Evolutionary conservation across 192 early-diverging fungal species (phyloP).

Genomic region (Chytriomyces confervae): DNA sequence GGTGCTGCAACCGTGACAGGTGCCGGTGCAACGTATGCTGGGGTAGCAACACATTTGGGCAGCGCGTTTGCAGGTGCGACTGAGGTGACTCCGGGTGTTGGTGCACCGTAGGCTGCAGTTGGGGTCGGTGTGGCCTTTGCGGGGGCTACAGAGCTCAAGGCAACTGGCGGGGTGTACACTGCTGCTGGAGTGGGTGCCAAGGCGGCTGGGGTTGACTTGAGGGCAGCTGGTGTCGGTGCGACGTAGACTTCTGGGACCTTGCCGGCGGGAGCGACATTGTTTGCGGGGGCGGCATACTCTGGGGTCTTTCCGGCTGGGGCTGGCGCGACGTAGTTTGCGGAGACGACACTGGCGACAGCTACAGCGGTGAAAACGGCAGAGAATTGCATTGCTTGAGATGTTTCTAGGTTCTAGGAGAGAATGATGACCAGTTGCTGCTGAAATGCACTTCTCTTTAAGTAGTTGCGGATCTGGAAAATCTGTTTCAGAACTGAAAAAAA

Average conservation of each 20-base stretch:
- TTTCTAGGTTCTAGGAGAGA: no score
- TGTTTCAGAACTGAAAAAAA: no score
- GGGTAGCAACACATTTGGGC: no score
- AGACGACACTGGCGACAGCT: background rate
- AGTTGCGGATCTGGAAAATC: no score
- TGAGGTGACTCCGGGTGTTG: no score
- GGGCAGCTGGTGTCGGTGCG: background rate
- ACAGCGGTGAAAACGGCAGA: background rate
- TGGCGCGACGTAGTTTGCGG: background rate
- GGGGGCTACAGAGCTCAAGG: background rate
- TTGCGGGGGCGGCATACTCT: background rate
- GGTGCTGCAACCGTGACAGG: background rate
- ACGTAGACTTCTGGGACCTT: background rate
- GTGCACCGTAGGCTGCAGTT: background rate
- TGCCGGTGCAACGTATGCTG: no score
- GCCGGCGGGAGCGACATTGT: background rate
- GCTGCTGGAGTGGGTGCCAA: background rate
- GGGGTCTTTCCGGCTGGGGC: background rate
- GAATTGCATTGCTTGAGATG: no score
- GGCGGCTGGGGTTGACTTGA: background rate
- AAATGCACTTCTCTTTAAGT: background rate
- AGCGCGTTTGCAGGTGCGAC: background rate
- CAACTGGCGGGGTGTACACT: slow-evolving; percentile 13
- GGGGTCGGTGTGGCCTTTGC: background rate
- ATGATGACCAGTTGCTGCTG: no score